Base-by-base conservation (phyloP, 257 asterid genomes). In the Perilla frutescens region DNA sequence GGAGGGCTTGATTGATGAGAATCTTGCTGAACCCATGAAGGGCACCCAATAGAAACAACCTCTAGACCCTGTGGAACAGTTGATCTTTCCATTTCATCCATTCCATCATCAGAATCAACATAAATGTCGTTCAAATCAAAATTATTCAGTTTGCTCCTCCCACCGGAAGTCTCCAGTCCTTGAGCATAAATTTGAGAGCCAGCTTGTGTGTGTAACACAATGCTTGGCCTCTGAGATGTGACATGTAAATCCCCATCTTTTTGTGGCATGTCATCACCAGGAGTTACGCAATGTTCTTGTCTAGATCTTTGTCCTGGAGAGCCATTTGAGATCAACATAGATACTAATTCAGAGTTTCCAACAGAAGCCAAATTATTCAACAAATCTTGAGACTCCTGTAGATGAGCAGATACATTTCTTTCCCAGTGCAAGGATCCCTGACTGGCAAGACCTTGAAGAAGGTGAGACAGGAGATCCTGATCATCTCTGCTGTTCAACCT, bases 1-100 rank as follows among this genome's bases (percentile, higher is more conserved):
- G 92, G 96, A 69, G 96, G 96, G 84, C 96, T 87, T 66, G 92
- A 89, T 74, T 83, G 90, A 69, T 80, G 89, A 54, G 90, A 87
- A 58, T 84, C 93, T 72, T 84, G 96, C 62, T 84, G 93, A 78
- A 76, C 83, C 96, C 97, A 90, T 32, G 85, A 83, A 65, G 90
- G 89, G 74, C 81, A 83, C 56, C 81, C 90, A 48, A 79, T 66
- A 15, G 87, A 82, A 66, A 79, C 82, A 67, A 77, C 68, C 68
- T 80, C 91, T 34, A 82, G 53, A 74, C 76, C 81, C 62, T 75
- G 75, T 32, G 89, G 86, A 74, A 70, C 76, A 11, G 88, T 80
- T 48, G 84, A 83, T 71, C 85, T 84, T 75, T 82, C 96, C 67
- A 80, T 31, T 56, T 86, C 89, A 64, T 89, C 97, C 71, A 60